Evolutionary conservation across 192 early-diverging fungal genomes (phyloP).

Genomic region (Backusella tarrabulga): DNA sequence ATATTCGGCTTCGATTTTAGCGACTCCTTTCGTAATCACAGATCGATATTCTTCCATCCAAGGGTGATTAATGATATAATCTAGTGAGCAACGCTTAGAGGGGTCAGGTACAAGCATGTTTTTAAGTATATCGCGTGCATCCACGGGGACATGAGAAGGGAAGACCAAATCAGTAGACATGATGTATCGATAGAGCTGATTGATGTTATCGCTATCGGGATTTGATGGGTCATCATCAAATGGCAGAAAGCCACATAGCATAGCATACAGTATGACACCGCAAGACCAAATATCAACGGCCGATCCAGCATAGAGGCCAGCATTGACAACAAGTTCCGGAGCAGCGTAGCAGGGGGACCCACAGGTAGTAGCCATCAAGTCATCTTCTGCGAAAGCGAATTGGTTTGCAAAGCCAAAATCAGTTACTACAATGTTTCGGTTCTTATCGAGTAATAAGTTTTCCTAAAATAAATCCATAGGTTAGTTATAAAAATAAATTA

Average conservation of each 20-base stretch:
- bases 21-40: background rate
- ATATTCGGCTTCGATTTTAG: background rate
- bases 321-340: constrained; percentile 85
- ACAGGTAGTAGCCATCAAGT: constrained; percentile 76
- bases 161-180: constrained; percentile 60
- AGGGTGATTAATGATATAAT: constrained; percentile 59
- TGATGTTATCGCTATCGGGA: constrained; percentile 69
- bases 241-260: constrained; percentile 71
- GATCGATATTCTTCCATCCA: constrained; percentile 38
- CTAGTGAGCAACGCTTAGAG: constrained; percentile 50
- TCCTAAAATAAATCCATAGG: constrained; percentile 47
- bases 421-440: constrained; percentile 79
- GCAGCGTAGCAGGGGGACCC: constrained; percentile 92
- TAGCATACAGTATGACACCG: constrained; percentile 83
- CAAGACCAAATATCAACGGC: constrained; percentile 89
- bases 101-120: constrained; percentile 81
- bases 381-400: constrained; percentile 52
- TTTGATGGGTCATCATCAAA: constrained; percentile 77
- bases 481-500: constrained; percentile 2
- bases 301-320: constrained; percentile 78
- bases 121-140: constrained; percentile 64
- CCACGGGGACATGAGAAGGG: constrained; percentile 61
- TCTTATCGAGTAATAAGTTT: constrained; percentile 76
- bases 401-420: constrained; percentile 91
- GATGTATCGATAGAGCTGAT: constrained; percentile 65